Percentiles rank a stretch among this genome's conserved stretches.
phyloP scores from a whole-genome alignment of 2,329 filamentous ascomycete species.

The Bipolaris gigantea region DNA sequence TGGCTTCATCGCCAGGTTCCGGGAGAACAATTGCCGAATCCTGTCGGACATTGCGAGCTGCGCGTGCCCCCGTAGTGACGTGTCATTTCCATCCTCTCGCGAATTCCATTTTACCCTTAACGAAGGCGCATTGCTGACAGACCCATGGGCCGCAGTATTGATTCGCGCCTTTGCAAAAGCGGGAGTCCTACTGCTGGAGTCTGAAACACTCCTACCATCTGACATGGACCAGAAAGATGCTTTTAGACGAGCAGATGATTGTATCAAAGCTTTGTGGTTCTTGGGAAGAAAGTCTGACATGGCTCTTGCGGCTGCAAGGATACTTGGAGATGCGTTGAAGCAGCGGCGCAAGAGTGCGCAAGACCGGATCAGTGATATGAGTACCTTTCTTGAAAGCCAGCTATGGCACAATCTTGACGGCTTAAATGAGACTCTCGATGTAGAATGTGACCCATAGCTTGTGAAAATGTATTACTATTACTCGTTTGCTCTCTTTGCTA shows the following conservation, averaged over 20 bases:
- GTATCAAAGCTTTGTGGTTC: constrained; percentile 58
- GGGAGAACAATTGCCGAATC: constrained; percentile 50
- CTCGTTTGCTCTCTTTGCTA: too few species aligned
- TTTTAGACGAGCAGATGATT: constrained; percentile 51
- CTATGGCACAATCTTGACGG: constrained; percentile 34
- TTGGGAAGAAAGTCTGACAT: constrained; percentile 61
- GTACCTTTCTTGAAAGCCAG: constrained; percentile 26
- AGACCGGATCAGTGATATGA: constrained; percentile 30
- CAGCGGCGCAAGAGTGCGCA: constrained; percentile 26
- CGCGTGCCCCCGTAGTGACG: constrained; percentile 43
- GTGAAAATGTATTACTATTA: constrained; percentile 2
- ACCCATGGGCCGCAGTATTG: constrained; percentile 62
- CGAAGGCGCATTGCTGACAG: constrained; percentile 60
- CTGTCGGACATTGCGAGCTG: constrained; percentile 55
- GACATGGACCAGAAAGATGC: constrained; percentile 25
- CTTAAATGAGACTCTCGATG: constrained; percentile 20
- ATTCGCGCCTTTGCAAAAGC: constrained; percentile 58
- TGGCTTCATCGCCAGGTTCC: constrained; percentile 47
- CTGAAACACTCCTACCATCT: constrained; percentile 25
- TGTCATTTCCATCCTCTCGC: constrained; percentile 36
- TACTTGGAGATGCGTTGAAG: constrained; percentile 42
- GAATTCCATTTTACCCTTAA: constrained; percentile 59
- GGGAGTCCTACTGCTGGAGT: constrained; percentile 46
- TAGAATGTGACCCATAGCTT: constrained; percentile 22
- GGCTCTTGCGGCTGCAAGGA: constrained; percentile 47